A percentile compares a stretch with the other conserved stretches of the same genome.
phyloP scores from a whole-genome alignment of 305 asterid genomes.

The Euphrasia arctica region DNA sequence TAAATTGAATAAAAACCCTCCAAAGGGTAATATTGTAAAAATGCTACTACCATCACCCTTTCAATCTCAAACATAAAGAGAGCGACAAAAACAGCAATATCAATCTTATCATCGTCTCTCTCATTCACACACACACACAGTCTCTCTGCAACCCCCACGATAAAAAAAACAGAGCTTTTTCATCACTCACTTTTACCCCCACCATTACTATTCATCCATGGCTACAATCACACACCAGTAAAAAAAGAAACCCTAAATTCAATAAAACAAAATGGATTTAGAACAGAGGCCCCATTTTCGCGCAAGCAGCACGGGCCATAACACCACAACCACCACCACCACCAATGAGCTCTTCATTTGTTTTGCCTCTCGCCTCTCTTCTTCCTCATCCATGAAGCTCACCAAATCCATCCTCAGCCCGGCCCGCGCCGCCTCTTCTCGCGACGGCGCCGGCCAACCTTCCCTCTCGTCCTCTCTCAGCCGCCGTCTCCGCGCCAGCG shows the following conservation, averaged over 20 bases:
- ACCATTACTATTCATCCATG: constrained; percentile 24
- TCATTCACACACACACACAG: constrained; percentile 8
- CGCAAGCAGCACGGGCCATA: constrained; percentile 32
- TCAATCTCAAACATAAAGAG: neutral
- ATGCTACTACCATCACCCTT: too few species aligned
- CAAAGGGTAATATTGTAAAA: too few species aligned
- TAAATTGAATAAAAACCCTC: too few species aligned
- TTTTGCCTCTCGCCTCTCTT: constrained; percentile 60
- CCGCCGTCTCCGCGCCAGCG: constrained; percentile 71
- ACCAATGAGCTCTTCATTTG: constrained; percentile 66
- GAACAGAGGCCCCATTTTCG: constrained; percentile 62
- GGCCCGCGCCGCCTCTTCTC: constrained; percentile 64
- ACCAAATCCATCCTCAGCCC: constrained; percentile 89
- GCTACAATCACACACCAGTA: constrained; percentile 19
- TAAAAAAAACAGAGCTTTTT: constrained; percentile 30
- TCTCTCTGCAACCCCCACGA: constrained; percentile 26
- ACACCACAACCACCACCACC: constrained; percentile 19
- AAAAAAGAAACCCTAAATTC: constrained; percentile 23
- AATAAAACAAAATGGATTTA: constrained; percentile 39
- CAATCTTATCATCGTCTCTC: neutral
- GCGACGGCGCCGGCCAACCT: constrained; percentile 53
- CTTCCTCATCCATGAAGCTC: constrained; percentile 80
- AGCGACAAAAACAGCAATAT: constrained; percentile 18
- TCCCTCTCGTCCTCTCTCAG: constrained; percentile 76
- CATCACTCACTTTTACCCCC: constrained; percentile 25